Evolutionary conservation across 2,329 filamentous ascomycete genomes (phyloP).

Genomic region (Trichophyton simii): DNA sequence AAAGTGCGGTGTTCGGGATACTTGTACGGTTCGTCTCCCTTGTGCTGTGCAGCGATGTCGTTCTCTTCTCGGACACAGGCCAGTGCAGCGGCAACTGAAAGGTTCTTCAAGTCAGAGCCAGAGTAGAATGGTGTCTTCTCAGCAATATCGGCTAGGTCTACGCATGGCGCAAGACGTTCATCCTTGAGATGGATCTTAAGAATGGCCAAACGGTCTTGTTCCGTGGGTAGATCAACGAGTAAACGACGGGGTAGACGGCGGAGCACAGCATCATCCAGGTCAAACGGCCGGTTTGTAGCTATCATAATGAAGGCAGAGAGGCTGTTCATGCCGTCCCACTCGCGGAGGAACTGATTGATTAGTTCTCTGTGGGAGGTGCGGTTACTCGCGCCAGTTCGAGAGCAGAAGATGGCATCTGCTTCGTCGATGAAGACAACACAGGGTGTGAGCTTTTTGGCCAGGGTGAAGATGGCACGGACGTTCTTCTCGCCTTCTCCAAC

Average conservation of each 20-base stretch:
- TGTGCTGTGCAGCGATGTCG: constrained; percentile 25
- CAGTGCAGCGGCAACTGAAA: constrained; percentile 39
- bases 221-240: constrained; percentile 37
- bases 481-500: constrained; percentile 96
- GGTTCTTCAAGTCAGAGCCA: constrained; percentile 42
- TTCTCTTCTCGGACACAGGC: constrained; percentile 39
- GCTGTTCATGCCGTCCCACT: constrained; percentile 87
- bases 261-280: constrained; percentile 57
- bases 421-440: constrained; percentile 96
- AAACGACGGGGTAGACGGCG: constrained; percentile 39
- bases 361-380: constrained; percentile 69
- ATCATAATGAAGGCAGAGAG: constrained; percentile 94
- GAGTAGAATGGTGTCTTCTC: constrained; percentile 38
- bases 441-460: constrained; percentile 82
- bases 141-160: constrained; percentile 33
- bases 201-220: constrained; percentile 35
- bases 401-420: constrained; percentile 81
- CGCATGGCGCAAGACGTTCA: constrained; percentile 31
- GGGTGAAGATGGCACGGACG: constrained; percentile 76
- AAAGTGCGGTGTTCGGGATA: constrained; percentile 61
- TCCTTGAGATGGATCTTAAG: constrained; percentile 39
- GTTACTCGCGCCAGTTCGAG: constrained; percentile 50
- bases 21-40: constrained; percentile 35
- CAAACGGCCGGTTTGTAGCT: constrained; percentile 88
- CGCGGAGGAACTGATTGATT: constrained; percentile 90